Conservation (phyloP, 2,329 filamentous ascomycete genomes). For the Colletotrichum noveboracense region DNA sequence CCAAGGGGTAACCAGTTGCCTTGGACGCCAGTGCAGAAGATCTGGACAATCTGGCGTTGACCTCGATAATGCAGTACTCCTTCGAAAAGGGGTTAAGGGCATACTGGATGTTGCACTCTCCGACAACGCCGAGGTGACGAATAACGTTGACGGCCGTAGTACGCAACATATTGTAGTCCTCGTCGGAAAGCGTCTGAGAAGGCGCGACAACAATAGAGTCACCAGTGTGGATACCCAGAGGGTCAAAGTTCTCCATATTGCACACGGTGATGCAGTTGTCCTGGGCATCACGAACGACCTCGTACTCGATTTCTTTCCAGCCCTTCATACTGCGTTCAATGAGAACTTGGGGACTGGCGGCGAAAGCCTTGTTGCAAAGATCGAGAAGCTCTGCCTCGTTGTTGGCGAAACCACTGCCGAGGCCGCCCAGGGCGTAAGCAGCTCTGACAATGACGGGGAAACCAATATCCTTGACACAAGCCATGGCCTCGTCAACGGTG, state of each 20-base stretch:
- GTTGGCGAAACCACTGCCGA: constrained; percentile 94
- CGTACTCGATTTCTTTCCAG: constrained; percentile 99
- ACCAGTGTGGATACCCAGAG: constrained; percentile 95
- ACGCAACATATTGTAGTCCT: constrained; percentile 99
- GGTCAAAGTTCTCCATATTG: constrained; percentile 99
- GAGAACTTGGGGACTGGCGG: constrained; percentile 92
- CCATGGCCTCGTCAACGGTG: constrained; percentile 85
- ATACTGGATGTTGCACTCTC: constrained; percentile 99
- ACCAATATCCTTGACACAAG: constrained; percentile 87
- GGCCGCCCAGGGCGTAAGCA: constrained; percentile 92
- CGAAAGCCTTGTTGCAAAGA: constrained; percentile 93
- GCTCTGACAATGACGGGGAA: constrained; percentile 98
- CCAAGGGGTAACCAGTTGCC: constrained; percentile 93
- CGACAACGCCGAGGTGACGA: constrained; percentile 93
- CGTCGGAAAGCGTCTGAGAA: constrained; percentile 94
- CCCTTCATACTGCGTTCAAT: constrained; percentile 99
- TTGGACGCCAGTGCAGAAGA: constrained; percentile 97
- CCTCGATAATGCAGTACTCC: constrained; percentile 99
- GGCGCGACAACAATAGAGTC: constrained; percentile 98
- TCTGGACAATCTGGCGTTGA: constrained; percentile 94
- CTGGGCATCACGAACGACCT: constrained; percentile 92
- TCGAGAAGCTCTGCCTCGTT: constrained; percentile 82
- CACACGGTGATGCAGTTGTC: constrained; percentile 99
- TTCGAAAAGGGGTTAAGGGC: constrained; percentile 92
- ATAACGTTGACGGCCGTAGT: constrained; percentile 98